A percentile compares a stretch with the other conserved stretches of the same genome.
Evolutionary conservation across 306 rosid genomes (phyloP).

Genomic region (Acacia confusa): DNA sequence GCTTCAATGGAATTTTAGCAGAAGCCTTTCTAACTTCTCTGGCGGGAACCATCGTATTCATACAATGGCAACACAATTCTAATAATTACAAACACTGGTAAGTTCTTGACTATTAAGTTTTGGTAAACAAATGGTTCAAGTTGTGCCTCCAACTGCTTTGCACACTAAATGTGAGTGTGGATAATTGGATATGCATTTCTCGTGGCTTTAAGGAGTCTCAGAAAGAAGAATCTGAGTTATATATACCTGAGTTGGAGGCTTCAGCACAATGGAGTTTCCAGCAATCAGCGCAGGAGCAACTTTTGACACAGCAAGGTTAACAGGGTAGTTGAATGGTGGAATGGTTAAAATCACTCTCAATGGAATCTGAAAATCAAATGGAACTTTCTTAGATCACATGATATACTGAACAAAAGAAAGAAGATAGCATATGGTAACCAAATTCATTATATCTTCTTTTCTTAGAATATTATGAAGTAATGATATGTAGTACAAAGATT

Average conservation of each 20-base stretch:
- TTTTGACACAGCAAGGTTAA: constrained; percentile 95
- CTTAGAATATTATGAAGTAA: constrained; percentile 5
- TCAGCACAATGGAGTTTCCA: constrained; percentile 96
- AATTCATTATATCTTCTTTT: background rate
- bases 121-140: background rate
- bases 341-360: constrained; percentile 93
- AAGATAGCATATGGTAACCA: constrained; percentile 5
- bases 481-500: background rate
- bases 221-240: background rate
- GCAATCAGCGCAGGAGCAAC: constrained; percentile 95
- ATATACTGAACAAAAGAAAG: constrained; percentile 11
- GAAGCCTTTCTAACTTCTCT: background rate
- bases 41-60: background rate
- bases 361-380: constrained; percentile 70
- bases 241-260: constrained; percentile 97
- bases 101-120: background rate
- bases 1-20: background rate
- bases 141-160: background rate
- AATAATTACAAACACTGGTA: background rate
- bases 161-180: background rate
- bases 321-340: constrained; percentile 98
- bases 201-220: background rate
- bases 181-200: background rate
- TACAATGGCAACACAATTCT: background rate
- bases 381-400: constrained; percentile 26